A percentile compares a stretch with the other conserved stretches of the same genome.
phyloP scores from a whole-genome alignment of 768 basidiomycete species.

The Boletus bicolor region DNA sequence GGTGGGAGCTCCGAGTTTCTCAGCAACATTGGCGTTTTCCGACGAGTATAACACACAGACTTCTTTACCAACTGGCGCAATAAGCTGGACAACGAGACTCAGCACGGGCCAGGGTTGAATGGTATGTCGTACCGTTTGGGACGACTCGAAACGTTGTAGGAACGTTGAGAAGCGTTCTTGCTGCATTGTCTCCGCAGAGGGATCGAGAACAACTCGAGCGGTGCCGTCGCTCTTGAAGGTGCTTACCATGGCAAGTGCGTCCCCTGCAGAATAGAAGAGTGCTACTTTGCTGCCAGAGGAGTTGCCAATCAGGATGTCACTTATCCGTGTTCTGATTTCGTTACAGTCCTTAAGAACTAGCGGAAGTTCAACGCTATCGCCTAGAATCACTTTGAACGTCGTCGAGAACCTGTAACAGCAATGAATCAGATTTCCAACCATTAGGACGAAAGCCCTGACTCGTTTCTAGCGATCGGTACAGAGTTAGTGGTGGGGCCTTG shows the following conservation, averaged over 20 bases:
- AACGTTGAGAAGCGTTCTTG: slow-evolving; percentile 49
- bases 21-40: slow-evolving; percentile 41
- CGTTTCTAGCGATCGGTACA: slow-evolving; percentile 4
- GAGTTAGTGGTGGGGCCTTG: slow-evolving; percentile 18
- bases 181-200: slow-evolving; percentile 40
- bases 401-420: slow-evolving; percentile 21
- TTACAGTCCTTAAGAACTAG: slow-evolving; percentile 43
- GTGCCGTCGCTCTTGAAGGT: slow-evolving; percentile 51
- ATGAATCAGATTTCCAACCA: slow-evolving; percentile 2
- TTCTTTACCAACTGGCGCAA: slow-evolving; percentile 48
- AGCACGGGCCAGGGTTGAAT: not conserved
- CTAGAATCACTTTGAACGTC: slow-evolving; percentile 48
- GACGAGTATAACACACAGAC: slow-evolving; percentile 62
- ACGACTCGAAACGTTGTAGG: slow-evolving; percentile 44
- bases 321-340: slow-evolving; percentile 32
- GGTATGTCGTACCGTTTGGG: slow-evolving; percentile 47
- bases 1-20: slow-evolving; percentile 48
- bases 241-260: slow-evolving; percentile 49
- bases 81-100: slow-evolving; percentile 43
- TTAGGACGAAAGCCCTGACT: slow-evolving; percentile 16
- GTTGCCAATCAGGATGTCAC: slow-evolving; percentile 38
- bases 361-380: slow-evolving; percentile 49
- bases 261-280: slow-evolving; percentile 52
- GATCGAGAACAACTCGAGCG: slow-evolving; percentile 42
- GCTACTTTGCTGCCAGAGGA: slow-evolving; percentile 47